A percentile compares a stretch with the other conserved stretches of the same genome.
phyloP scores from a whole-genome alignment of 352 stramenopile species.

The Globisporangium mamillatum region DNA sequence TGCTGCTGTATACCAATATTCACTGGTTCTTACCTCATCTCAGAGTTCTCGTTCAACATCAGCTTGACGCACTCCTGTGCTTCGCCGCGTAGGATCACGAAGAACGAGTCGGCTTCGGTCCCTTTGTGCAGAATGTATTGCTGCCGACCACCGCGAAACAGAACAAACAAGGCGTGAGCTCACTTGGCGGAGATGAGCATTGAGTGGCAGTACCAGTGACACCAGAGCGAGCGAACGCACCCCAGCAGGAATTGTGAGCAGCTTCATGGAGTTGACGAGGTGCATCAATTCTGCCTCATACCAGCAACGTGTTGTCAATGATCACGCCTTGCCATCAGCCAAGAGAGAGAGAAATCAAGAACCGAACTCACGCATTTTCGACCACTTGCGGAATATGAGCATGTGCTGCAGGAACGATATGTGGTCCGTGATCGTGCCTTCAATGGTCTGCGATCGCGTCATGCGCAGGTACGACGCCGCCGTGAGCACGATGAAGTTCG shows the following conservation, averaged over 20 bases:
- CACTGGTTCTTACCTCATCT: slow-evolving; percentile 37
- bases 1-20: not conserved
- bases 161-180: not conserved
- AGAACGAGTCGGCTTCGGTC: slow-evolving; percentile 73
- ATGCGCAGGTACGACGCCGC: slow-evolving; percentile 78
- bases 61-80: slow-evolving; percentile 69
- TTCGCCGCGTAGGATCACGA: slow-evolving; percentile 69
- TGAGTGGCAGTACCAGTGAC: not conserved
- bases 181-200: not conserved
- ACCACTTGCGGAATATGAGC: slow-evolving; percentile 74
- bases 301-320: not conserved
- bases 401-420: slow-evolving; percentile 83
- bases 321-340: not conserved
- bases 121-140: slow-evolving; percentile 82
- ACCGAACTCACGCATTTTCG: slow-evolving; percentile 73
- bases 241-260: slow-evolving; percentile 51
- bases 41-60: slow-evolving; percentile 53
- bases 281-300: slow-evolving; percentile 70
- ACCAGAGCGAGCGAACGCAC: slow-evolving; percentile 21
- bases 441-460: slow-evolving; percentile 76
- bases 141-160: slow-evolving; percentile 25
- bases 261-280: slow-evolving; percentile 82
- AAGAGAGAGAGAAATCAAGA: not conserved
- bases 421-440: slow-evolving; percentile 82
- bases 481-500: slow-evolving; percentile 85